Evolutionary conservation across 768 basidiomycete genomes (phyloP), one percentile per base, ranked within the genome.

Genomic region (Gautieria morchelliformis): DNA sequence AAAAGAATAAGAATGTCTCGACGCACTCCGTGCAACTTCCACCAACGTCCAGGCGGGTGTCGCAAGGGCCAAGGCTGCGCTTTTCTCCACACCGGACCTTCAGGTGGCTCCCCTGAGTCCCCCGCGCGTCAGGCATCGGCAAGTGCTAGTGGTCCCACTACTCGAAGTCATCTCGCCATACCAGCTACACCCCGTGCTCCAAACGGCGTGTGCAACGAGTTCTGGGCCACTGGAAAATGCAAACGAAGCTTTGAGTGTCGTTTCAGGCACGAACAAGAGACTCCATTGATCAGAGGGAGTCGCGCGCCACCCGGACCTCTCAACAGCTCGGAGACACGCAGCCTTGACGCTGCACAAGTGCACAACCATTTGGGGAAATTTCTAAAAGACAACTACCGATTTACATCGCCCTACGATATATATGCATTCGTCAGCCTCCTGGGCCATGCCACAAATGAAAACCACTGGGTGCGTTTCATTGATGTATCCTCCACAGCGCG

Each of bases 171-270:
- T 45, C 57, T 57, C 56, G 62, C 32, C 30, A 22, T 20, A 52
- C 6, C 59, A 50, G 27, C 54, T 27, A 55, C 52, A 44, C 57
- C 52, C 54, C 48, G 60, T 32, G 58, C 56, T 22, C 74, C 75
- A 4, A 59, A 30, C 20, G 78, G 78, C 2, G 67, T 71, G 8
- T 83, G 81, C 66, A 66, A 60, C 24, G 75, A 66, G 60, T 83
- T 68, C 62, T 82, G 78, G 78, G 65, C 69, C 1, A 66, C 61
- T 0, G 81, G 80, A 10, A 66, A 59, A 42, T 83, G 81, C 65
- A 71, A 61, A n/a, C 64, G 65, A 14, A 77, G 75, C 47, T 79
- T 77, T 53, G 62, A 63, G 1, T 83, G 81, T 65, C 68, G 61
- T 37, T 81, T 65, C 61, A 58, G 50, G 22, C 82, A 83, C 48